Evolutionary conservation across 2,329 filamentous ascomycete genomes (phyloP), one percentile per base, ranked within the genome.

Genomic region (Alternaria sp.): DNA sequence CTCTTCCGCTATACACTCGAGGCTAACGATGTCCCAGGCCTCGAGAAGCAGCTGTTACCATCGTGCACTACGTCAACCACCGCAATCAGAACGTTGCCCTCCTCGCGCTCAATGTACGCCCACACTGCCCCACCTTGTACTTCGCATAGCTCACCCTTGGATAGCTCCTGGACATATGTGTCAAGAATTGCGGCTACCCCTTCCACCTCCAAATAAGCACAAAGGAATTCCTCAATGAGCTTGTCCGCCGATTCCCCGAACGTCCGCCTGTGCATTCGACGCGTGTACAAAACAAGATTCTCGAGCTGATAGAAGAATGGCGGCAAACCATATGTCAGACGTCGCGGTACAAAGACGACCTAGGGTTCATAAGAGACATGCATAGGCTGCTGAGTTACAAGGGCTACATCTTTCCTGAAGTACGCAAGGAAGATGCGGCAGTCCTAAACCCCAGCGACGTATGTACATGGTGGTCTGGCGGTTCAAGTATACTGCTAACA

Each of bases 121-220:
- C 54, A 50, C 57, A 50, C 57, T 57, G 54, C 63, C 67, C 64
- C 53, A 52, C 65, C 51, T 49, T 41, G 40, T 22, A 25, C 57
- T 36, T 22, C 52, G 12, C 43, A 54, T 62, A 54, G 64, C 72
- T 78, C 55, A 78, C 76, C 54, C 49, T 45, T 3, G 30, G 34
- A 59, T 73, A 90, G 82, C 88, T 99, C 69, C 92, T 99, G 77
- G 95, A 99, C 79, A 98, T 98, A 66, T 98, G 95, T 81, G 95
- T 98, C 81, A 99, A 99, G 85, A 99, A 99, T 83, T 99, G 95
- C 85, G 95, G 95, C 72, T 99, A 99, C 78, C 94, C 95, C 1
- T 99, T 99, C 81, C 95, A 99, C 77, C 89, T 99, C 60, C 95
- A 99, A 81, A 97, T 99, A 77, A 94, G 92, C 80, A 98, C 95